phyloP scores from a whole-genome alignment of 495 filamentous ascomycete genomes.

The Platismatia glauca region DNA sequence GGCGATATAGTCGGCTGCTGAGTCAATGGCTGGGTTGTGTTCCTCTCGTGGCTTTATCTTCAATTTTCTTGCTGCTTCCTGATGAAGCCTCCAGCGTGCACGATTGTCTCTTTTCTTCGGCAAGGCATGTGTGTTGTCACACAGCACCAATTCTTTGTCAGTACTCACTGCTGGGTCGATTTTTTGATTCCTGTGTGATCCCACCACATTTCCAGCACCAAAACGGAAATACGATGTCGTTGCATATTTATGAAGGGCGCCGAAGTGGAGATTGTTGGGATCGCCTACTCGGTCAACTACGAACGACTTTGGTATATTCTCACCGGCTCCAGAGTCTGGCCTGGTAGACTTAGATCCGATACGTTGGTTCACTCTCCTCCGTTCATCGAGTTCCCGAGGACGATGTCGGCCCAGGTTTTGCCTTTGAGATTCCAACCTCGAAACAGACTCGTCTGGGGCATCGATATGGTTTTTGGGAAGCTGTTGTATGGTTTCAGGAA shows the following conservation, averaged over 20 bases:
- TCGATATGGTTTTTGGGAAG: neutral
- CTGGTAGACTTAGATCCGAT: slow-evolving; percentile 12
- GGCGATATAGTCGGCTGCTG: slow-evolving; percentile 38
- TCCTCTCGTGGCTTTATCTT: slow-evolving; percentile 29
- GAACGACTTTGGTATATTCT: slow-evolving; percentile 24
- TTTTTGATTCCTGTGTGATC: slow-evolving; percentile 34
- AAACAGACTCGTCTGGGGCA: neutral
- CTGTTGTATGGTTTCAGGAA: neutral
- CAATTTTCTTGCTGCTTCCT: slow-evolving; percentile 29
- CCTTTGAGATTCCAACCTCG: neutral
- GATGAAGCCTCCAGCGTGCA: slow-evolving; percentile 31
- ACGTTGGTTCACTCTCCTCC: neutral
- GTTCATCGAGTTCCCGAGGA: slow-evolving; percentile 20
- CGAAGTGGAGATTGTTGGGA: slow-evolving; percentile 50
- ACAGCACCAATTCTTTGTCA: slow-evolving; percentile 40
- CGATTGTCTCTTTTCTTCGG: slow-evolving; percentile 28
- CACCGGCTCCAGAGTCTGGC: slow-evolving; percentile 12
- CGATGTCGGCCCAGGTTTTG: slow-evolving; percentile 3
- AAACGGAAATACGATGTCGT: slow-evolving; percentile 50
- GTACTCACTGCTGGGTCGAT: slow-evolving; percentile 47
- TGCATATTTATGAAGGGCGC: slow-evolving; percentile 50
- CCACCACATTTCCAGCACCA: slow-evolving; percentile 53
- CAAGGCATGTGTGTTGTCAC: slow-evolving; percentile 22
- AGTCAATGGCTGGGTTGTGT: slow-evolving; percentile 24
- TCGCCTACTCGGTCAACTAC: slow-evolving; percentile 55